These are phyloP conservation scores for Pyricularia grisea DNA, from an alignment of 2,329 filamentous ascomycete species.

Conservation along the genomic window DNA sequence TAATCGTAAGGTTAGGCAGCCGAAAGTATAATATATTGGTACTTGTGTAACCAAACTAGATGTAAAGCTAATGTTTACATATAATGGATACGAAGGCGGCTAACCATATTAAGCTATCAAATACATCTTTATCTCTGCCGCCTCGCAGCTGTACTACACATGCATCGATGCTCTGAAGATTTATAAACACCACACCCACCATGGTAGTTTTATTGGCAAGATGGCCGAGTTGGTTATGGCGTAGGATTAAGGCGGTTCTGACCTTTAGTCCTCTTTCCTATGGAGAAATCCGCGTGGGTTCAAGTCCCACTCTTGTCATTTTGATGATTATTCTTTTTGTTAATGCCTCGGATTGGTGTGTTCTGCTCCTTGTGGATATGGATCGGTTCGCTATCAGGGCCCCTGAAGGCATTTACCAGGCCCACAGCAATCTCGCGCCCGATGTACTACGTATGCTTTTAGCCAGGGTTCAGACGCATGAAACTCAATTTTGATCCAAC, in stretches of 20 bases:
- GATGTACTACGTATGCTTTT: too few relatives aligned
- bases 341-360: neutral
- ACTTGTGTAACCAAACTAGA: too few relatives aligned
- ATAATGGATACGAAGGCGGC: too few relatives aligned
- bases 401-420: neutral
- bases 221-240: conserved; percentile 1
- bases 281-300: neutral
- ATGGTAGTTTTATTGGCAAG: neutral
- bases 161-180: too few relatives aligned
- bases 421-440: neutral
- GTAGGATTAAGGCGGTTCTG: neutral
- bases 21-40: too few relatives aligned
- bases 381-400: neutral
- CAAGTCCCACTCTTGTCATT: neutral
- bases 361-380: neutral
- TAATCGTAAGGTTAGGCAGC: too few relatives aligned
- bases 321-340: neutral
- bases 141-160: too few relatives aligned
- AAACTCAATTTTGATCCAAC: neutral
- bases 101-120: too few relatives aligned
- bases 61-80: too few relatives aligned
- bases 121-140: too few relatives aligned
- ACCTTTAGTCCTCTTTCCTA: neutral
- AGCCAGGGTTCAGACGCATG: neutral
- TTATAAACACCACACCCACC: too few relatives aligned